These are phyloP conservation scores for Sphaerostilbella broomeana DNA, from an alignment of 2,329 filamentous ascomycete species.

Conservation along the genomic window DNA sequence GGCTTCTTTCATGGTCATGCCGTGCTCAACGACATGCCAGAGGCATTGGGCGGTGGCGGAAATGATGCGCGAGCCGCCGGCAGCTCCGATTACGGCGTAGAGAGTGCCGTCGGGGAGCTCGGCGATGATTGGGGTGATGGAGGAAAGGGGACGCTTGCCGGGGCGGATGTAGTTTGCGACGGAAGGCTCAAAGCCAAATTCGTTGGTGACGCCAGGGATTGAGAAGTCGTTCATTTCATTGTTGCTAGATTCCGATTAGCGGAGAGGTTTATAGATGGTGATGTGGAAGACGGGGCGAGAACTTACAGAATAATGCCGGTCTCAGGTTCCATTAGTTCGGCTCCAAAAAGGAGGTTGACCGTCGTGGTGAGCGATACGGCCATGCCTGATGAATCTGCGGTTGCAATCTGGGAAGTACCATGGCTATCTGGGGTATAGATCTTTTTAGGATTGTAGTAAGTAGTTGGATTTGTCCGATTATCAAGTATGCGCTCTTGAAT, in stretches of 20 bases:
- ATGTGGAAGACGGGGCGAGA: conserved; percentile 23
- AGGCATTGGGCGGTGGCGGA: conserved; percentile 69
- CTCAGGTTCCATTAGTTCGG: conserved; percentile 67
- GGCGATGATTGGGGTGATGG: conserved; percentile 72
- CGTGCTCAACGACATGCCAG: conserved; percentile 64
- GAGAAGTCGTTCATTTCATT: conserved; percentile 76
- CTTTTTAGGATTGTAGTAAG: conserved; percentile 64
- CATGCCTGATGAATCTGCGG: conserved; percentile 66
- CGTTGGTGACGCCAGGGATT: conserved; percentile 69
- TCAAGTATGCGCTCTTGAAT: conserved; percentile 67
- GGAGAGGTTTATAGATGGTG: no score
- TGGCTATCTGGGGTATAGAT: conserved; percentile 63
- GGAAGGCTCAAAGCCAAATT: conserved; percentile 78
- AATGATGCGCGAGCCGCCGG: conserved; percentile 78
- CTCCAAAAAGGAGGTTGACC: conserved; percentile 80
- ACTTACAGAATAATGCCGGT: conserved; percentile 70
- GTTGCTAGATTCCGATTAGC: conserved; percentile 41
- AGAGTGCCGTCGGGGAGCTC: conserved; percentile 57
- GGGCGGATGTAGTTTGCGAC: conserved; percentile 75
- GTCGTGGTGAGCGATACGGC: conserved; percentile 80
- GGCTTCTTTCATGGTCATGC: conserved; percentile 52
- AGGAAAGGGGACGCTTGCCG: conserved; percentile 75
- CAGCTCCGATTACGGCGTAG: conserved; percentile 65
- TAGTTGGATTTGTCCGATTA: conserved; percentile 60
- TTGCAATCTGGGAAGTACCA: conserved; percentile 67